Percentiles rank a stretch among this genome's conserved stretches.
Evolutionary conservation across 345 rosid genomes (phyloP).

Genomic region (Pelargonium nanum): DNA sequence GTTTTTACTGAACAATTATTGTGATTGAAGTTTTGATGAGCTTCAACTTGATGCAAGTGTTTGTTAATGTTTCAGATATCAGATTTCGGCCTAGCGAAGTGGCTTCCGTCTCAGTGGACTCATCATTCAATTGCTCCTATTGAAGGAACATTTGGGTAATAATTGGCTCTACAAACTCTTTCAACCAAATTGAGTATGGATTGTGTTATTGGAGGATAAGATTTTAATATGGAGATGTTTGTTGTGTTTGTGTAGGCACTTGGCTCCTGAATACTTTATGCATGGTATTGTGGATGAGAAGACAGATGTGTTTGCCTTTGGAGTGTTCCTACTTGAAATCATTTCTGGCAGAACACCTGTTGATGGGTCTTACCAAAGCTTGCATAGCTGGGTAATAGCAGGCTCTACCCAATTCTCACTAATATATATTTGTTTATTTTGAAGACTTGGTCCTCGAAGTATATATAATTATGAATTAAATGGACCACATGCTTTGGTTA

Average conservation of each 20-base stretch:
- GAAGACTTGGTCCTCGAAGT: neutral
- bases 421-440: neutral
- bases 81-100: slow-evolving; percentile 93
- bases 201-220: neutral
- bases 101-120: slow-evolving; percentile 98
- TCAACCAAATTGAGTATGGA: neutral
- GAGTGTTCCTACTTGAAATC: slow-evolving; percentile 78
- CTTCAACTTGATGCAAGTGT: neutral
- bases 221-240: slow-evolving; percentile 1
- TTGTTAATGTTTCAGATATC: slow-evolving; percentile 42
- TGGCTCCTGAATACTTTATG: slow-evolving; percentile 92
- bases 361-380: slow-evolving; percentile 77
- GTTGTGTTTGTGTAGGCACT: slow-evolving; percentile 35
- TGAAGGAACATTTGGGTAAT: slow-evolving; percentile 95
- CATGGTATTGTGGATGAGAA: slow-evolving; percentile 98
- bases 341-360: slow-evolving; percentile 88
- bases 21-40: neutral
- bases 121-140: slow-evolving; percentile 97
- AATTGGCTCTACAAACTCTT: neutral
- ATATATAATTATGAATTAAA: too few species aligned
- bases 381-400: slow-evolving; percentile 73
- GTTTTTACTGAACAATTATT: neutral
- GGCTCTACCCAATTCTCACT: neutral
- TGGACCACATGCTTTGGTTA: neutral
- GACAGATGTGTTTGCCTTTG: slow-evolving; percentile 93